Base-by-base conservation (phyloP, 2,329 filamentous ascomycete genomes). In the Ceratocystis smalleyi region DNA sequence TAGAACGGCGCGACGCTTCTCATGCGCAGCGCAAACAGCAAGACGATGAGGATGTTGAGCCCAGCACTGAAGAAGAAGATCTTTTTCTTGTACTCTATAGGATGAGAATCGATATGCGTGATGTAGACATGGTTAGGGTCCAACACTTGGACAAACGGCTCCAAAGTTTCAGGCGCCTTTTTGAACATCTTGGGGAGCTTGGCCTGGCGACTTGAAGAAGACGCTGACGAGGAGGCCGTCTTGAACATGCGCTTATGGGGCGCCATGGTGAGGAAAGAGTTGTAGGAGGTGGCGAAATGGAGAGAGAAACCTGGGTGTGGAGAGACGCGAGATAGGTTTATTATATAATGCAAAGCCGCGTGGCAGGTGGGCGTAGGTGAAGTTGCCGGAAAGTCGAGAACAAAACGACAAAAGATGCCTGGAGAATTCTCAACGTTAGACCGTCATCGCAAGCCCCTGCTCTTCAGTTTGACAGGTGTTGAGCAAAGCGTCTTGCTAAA, bases 51-150 rank as follows among this genome's bases (percentile, higher is more conserved):
- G 43, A 87, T 65, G 74, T 96, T 96, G 75, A 96, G 83, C 19
- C 84, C 73, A 19, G 90, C 79, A 17, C 91, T 90, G 0, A 96
- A 84, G 59, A 84, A 70, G 75, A 96, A 96, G 70, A 95, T 87
- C 71, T 89, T 87, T 72, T 83, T 83, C 76, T 96, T 96, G 75
- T 91, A 83, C 32, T 79, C 78, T 22, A 75, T 74, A 0, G 85
- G 84, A 67, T 87, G 84, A 67, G 75, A 76, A 78, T 96, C 91
- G 74, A 95, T 78, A 77, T 96, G 91, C 35, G 87, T 80, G 70
- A 96, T 82, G 79, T 96, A 96, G 72, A 95, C 81, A 73, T 89
- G 83, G 64, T 81, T 76, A 64, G 81, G 78, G 66, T 84, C 81
- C 66, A 96, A 84, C 54, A 78, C 80, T 43, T 81, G 76, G 71